These are phyloP conservation scores for Rhodamnia rubescens DNA, from an alignment of 345 rosid genomes.

Conservation along the genomic window DNA sequence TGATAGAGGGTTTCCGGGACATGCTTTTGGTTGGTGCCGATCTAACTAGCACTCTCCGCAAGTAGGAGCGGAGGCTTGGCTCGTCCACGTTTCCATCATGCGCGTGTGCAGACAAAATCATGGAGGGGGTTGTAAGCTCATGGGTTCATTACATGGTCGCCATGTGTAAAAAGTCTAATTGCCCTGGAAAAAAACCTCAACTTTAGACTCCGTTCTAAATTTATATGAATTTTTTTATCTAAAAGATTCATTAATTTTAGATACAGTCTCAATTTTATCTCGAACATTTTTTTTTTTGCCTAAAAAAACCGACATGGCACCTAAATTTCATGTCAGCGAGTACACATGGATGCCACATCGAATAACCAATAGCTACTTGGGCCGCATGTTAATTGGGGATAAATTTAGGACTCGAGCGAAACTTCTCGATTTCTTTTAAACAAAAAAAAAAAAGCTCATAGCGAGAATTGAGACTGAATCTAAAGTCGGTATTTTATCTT, in stretches of 20 bases:
- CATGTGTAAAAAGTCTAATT: not conserved
- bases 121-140: not conserved
- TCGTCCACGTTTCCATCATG: not conserved
- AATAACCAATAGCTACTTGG: accelerated
- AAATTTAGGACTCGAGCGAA: accelerated
- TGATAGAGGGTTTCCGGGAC: not conserved
- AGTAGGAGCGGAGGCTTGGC: not conserved
- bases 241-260: no score
- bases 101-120: not conserved
- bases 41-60: not conserved
- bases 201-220: no score
- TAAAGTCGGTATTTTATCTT: not conserved
- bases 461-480: accelerated
- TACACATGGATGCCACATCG: not conserved
- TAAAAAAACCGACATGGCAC: accelerated
- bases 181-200: not conserved
- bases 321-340: not conserved
- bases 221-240: no score
- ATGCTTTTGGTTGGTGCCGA: not conserved
- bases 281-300: accelerated
- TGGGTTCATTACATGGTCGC: not conserved
- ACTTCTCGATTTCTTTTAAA: accelerated
- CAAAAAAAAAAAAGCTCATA: accelerated
- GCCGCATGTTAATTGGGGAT: not conserved
- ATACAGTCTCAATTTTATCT: not conserved